Percentiles rank a stretch among this genome's conserved stretches.
phyloP scores from a whole-genome alignment of 306 rosid species.

The Citrullus colocynthis region DNA sequence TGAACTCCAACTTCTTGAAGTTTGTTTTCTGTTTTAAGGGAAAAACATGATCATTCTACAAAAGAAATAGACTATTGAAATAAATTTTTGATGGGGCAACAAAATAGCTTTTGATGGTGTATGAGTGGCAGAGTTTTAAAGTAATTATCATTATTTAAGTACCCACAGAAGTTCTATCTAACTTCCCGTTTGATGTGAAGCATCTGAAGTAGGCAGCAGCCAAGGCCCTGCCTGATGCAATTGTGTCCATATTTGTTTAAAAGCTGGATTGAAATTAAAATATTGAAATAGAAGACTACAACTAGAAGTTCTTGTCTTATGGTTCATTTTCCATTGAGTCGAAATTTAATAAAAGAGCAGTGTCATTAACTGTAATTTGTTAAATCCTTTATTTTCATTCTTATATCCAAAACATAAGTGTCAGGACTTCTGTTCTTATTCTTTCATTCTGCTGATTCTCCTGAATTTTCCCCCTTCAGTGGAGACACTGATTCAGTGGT shows the following conservation, averaged over 20 bases:
- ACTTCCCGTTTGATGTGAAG: not conserved
- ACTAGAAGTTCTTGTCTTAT: not conserved
- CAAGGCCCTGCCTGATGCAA: not conserved
- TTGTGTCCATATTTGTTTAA: not conserved
- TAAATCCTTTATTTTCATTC: not conserved
- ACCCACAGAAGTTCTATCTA: not conserved
- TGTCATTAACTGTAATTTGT: not conserved
- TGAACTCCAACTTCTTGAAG: not conserved
- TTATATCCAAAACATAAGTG: not conserved
- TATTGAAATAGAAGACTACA: no score
- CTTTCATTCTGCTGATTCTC: not conserved
- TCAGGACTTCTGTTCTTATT: not conserved
- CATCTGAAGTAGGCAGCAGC: not conserved
- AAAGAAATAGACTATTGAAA: not conserved
- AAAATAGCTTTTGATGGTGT: not conserved
- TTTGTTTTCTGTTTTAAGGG: not conserved
- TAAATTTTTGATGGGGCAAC: not conserved
- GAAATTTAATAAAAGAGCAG: not conserved
- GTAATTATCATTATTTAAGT: not conserved
- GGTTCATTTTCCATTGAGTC: not conserved
- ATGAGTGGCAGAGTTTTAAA: not conserved
- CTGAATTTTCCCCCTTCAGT: constrained; percentile 25
- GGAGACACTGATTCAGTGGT: constrained; percentile 93
- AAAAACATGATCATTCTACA: not conserved
- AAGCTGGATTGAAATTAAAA: not conserved